A percentile compares a stretch with the other conserved stretches of the same genome.
Evolutionary conservation across 768 basidiomycete species (phyloP).

Genomic region (Lentinula aciculospora): DNA sequence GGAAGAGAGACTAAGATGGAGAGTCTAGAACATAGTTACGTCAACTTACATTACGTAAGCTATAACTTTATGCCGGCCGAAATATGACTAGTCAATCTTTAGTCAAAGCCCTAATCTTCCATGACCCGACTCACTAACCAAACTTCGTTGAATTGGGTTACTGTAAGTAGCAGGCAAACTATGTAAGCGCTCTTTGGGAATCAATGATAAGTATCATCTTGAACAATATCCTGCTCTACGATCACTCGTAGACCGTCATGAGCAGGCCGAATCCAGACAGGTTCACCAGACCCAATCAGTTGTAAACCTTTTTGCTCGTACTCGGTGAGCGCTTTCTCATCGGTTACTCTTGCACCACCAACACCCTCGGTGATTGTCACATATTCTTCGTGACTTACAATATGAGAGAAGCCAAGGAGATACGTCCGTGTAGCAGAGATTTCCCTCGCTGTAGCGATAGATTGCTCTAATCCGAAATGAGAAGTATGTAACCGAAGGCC

Average conservation of each 20-base stretch:
- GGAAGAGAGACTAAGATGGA: neutral
- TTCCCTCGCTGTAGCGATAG: slow-evolving; percentile 49
- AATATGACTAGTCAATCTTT: no score
- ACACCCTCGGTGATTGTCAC: slow-evolving; percentile 54
- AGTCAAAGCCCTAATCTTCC: no score
- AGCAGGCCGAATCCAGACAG: slow-evolving; percentile 63
- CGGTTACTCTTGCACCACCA: slow-evolving; percentile 24
- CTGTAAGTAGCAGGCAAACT: no score
- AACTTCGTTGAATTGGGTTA: no score
- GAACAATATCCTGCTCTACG: slow-evolving; percentile 36
- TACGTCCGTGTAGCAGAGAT: slow-evolving; percentile 63
- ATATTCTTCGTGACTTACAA: slow-evolving; percentile 76
- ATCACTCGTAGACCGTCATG: slow-evolving; percentile 67
- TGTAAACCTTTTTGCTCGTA: slow-evolving; percentile 36
- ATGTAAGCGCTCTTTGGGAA: neutral
- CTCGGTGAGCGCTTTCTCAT: slow-evolving; percentile 18
- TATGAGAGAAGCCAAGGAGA: slow-evolving; percentile 70
- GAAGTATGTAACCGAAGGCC: slow-evolving; percentile 63
- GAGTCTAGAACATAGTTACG: neutral
- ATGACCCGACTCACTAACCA: no score
- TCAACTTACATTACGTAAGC: neutral
- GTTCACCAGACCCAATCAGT: slow-evolving; percentile 40
- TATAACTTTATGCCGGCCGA: neutral
- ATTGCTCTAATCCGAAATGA: slow-evolving; percentile 69
- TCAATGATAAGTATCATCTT: slow-evolving; percentile 53